Evolutionary conservation across 208 protist species (phyloP), one percentile per base, ranked within the genome.

Genomic region (Spironucleus salmonicida): DNA sequence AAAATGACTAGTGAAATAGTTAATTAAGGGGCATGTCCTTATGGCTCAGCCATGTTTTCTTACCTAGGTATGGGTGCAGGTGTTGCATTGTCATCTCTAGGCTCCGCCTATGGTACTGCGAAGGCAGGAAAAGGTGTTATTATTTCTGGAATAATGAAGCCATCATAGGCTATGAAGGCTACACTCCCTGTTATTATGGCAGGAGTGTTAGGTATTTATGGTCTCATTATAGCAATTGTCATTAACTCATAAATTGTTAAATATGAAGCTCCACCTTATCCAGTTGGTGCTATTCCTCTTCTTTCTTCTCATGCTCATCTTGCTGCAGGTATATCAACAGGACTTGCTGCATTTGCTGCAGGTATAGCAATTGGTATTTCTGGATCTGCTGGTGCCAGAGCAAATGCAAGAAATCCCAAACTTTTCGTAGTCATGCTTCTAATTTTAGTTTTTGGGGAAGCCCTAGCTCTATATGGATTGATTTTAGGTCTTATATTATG

Each of bases 131-230:
- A 82, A 19, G 80, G 78, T 76, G 78, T 82, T 23, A 27, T 59
- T 0, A 4, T 39, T 27, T 4, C 67, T 74, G 93, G 94, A 83
- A 88, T 98, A n/a, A 87, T 87, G 38, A 84, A 76, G 88, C 38
- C 93, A 90, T 23, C 89, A 95, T 67, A 88, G 69, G 93, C 96
- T 71, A 95, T 96, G 92, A 87, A 85, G 58, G 85, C 80, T 58
- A 84, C 90, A 62, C 87, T 91, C 82, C 89, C 89, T 64, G 88
- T 92, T 39, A 82, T 93, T 82, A 90, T 93, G 83, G 90, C 90
- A 75, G 95, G 94, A 94, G 94, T 98, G 81, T 87, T 99, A 76
- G 95, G 93, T 85, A 98, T 99, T 80, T 99, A 99, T 83, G 96
- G 96, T 74, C 87, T 98, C 40, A 97, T 99, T 80, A 91, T 97